phyloP scores from a whole-genome alignment of 495 filamentous ascomycete genomes.

The Penicillium macrosclerotiorum region DNA sequence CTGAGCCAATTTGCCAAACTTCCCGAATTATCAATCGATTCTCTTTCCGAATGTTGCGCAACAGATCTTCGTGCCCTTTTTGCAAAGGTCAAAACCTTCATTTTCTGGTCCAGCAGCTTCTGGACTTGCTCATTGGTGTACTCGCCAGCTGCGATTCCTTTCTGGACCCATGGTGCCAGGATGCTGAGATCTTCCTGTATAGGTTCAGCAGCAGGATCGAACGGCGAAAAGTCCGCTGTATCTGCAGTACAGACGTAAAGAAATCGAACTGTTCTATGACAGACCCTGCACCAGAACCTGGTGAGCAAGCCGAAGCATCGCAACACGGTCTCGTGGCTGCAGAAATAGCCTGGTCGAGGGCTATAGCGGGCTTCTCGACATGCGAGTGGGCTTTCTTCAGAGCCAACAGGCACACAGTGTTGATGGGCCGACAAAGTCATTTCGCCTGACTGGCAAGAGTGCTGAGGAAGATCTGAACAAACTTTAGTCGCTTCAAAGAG shows the following conservation, averaged over 20 bases:
- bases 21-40: not conserved
- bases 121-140: slow-evolving; percentile 48
- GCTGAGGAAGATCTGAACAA: no score
- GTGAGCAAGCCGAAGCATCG: not conserved
- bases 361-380: slow-evolving; percentile 5
- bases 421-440: not conserved
- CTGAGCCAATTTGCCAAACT: no score
- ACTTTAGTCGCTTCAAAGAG: no score
- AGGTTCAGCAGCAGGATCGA: slow-evolving; percentile 14
- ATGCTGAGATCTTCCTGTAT: slow-evolving; percentile 6
- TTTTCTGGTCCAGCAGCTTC: slow-evolving; percentile 35
- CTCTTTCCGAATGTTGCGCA: not conserved
- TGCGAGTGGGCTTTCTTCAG: not conserved
- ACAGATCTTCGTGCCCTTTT: slow-evolving; percentile 4
- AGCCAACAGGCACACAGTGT: not conserved
- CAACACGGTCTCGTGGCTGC: slow-evolving; percentile 4
- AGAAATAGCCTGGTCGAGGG: not conserved
- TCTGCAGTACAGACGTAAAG: slow-evolving; percentile 67
- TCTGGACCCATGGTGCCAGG: slow-evolving; percentile 34
- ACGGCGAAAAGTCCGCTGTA: slow-evolving; percentile 17
- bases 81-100: slow-evolving; percentile 28
- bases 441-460: no score
- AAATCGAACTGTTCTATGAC: slow-evolving; percentile 51
- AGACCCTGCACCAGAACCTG: slow-evolving; percentile 4
- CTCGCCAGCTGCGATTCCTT: slow-evolving; percentile 51